Conservation (phyloP, 148 eudicot genomes). For the Vaccinium corymbosum region DNA sequence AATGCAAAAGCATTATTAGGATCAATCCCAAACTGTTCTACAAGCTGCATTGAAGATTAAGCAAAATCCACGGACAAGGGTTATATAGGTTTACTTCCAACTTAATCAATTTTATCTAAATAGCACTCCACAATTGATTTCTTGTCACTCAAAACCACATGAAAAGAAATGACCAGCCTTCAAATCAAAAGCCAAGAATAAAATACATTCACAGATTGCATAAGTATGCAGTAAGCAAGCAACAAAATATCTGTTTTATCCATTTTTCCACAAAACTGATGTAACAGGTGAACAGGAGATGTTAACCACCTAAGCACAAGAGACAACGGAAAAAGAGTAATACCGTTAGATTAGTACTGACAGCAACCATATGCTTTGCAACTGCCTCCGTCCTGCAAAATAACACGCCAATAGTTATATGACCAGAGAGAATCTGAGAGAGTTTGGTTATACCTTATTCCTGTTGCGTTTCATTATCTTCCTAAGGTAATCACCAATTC, state of each 20-base stretch:
- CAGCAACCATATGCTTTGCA: constrained; percentile 99
- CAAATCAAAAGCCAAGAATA: background rate
- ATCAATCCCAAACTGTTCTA: constrained; percentile 91
- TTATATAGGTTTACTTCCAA: background rate
- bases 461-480: background rate
- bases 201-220: background rate
- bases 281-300: background rate
- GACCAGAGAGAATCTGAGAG: constrained; percentile 13
- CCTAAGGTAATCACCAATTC: background rate
- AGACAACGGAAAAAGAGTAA: constrained; percentile 16
- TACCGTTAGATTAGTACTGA: constrained; percentile 93
- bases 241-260: background rate
- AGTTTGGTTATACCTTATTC: background rate
- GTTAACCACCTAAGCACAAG: constrained; percentile 7
- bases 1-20: constrained; percentile 98
- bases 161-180: background rate
- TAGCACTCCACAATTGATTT: background rate
- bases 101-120: background rate
- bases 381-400: constrained; percentile 77
- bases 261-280: background rate
- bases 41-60: constrained; percentile 61
- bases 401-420: constrained; percentile 10
- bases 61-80: constrained; percentile 2
- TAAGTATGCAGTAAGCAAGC: background rate
- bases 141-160: background rate